Conservation (phyloP, 108 stramenopile genomes). For the Cyclotella cryptica region DNA sequence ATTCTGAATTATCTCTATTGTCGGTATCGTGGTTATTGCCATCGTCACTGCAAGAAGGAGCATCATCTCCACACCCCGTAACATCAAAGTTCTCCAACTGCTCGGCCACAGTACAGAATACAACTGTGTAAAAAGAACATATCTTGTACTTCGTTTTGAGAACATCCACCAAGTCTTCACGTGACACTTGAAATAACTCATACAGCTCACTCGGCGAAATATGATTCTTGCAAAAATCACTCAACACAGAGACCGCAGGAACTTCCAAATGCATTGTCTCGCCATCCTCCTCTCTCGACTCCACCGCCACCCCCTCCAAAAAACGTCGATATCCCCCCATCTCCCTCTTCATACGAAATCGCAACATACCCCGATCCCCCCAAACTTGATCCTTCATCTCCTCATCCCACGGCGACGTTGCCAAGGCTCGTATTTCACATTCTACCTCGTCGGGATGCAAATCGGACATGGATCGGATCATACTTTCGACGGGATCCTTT, state of each 20-base stretch:
- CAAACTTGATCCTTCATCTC: slow-evolving; percentile 88
- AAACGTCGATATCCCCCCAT: slow-evolving; percentile 71
- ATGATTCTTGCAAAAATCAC: slow-evolving; percentile 53
- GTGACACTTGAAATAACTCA: slow-evolving; percentile 71
- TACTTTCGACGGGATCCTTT: slow-evolving; percentile 56
- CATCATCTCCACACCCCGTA: slow-evolving; percentile 79
- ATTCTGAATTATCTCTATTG: slow-evolving; percentile 52
- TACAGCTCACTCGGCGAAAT: slow-evolving; percentile 36
- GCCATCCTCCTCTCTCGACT: slow-evolving; percentile 11
- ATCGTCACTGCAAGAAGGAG: slow-evolving; percentile 28
- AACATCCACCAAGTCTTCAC: slow-evolving; percentile 71
- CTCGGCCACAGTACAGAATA: slow-evolving; percentile 79
- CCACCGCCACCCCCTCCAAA: slow-evolving; percentile 58
- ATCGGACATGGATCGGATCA: slow-evolving; percentile 82
- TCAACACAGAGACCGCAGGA: slow-evolving; percentile 28
- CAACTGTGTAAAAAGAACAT: slow-evolving; percentile 73
- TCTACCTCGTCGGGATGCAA: slow-evolving; percentile 84
- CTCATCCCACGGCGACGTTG: slow-evolving; percentile 72
- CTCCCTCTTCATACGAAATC: slow-evolving; percentile 80
- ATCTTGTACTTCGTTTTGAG: slow-evolving; percentile 69
- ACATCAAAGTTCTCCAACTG: slow-evolving; percentile 81
- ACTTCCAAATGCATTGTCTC: no score
- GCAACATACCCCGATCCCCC: slow-evolving; percentile 80
- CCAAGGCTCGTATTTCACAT: slow-evolving; percentile 69
- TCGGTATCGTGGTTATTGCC: neutral